A percentile compares a stretch with the other conserved stretches of the same genome.
Evolutionary conservation across 345 rosid genomes (phyloP).

Genomic region (Populus deltoides): DNA sequence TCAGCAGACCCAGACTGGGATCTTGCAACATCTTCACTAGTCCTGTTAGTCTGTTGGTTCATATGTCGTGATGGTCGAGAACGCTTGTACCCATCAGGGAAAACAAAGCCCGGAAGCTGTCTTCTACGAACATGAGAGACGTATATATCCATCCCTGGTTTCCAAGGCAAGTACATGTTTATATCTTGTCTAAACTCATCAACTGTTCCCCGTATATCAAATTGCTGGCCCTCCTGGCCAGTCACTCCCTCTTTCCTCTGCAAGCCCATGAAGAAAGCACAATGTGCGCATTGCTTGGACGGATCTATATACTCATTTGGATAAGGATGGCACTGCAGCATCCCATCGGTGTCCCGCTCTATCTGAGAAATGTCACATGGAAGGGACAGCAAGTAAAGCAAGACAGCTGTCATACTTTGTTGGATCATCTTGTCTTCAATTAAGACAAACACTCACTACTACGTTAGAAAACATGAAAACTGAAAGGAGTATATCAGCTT

Average conservation of each 20-base stretch:
- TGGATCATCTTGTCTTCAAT: conserved; percentile 2
- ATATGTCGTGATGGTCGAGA: conserved; percentile 48
- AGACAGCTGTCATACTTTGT: background rate
- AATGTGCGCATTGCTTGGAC: conserved; percentile 54
- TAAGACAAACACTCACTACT: background rate
- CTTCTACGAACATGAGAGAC: conserved; percentile 74
- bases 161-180: conserved; percentile 57
- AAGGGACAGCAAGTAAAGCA: conserved; percentile 12
- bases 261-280: conserved; percentile 77
- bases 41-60: conserved; percentile 42
- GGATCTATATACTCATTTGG: conserved; percentile 56
- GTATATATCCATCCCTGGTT: conserved; percentile 67
- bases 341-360: conserved; percentile 68
- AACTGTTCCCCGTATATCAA: conserved; percentile 67
- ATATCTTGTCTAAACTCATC: conserved; percentile 63
- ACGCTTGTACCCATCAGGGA: conserved; percentile 56
- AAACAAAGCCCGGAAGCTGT: conserved; percentile 64
- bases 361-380: conserved; percentile 43
- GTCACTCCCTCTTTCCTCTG: conserved; percentile 58
- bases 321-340: conserved; percentile 76
- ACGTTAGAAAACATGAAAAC: conserved; percentile 4
- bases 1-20: conserved; percentile 40
- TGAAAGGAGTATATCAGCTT: background rate
- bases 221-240: conserved; percentile 69
- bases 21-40: conserved; percentile 43